These are phyloP conservation scores for Hordeum pubiflorum DNA, from an alignment of 202 grass and related monocot genomes.

Conservation along the genomic window DNA sequence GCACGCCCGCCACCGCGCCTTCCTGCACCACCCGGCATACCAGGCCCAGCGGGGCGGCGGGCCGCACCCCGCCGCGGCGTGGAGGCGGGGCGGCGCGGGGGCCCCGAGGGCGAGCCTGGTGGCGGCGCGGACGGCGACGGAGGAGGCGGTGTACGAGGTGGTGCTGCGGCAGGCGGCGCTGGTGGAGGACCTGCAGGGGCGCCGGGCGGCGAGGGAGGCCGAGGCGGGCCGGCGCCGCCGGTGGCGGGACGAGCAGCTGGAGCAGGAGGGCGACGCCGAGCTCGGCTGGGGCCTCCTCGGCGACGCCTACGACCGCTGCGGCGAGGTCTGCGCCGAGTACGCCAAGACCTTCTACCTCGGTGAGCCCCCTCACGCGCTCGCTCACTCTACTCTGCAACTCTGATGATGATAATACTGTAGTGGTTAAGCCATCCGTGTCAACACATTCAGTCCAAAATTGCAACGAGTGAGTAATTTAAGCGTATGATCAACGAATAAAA, in stretches of 20 bases:
- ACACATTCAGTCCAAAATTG: background rate
- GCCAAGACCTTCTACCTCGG: conserved; percentile 98
- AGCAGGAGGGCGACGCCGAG: background rate
- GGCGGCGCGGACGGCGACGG: conserved; percentile 30
- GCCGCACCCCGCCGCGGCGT: background rate
- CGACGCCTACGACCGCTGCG: conserved; percentile 72
- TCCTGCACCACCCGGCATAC: background rate
- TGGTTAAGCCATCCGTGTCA: background rate
- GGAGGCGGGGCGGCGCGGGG: background rate
- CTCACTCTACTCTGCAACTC: background rate
- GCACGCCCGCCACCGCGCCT: background rate
- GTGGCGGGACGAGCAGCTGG: background rate
- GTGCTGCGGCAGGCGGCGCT: conserved; percentile 84
- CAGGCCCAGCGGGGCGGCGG: background rate
- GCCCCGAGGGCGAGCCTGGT: conserved; percentile 31
- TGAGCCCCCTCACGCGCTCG: background rate
- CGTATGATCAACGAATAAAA: background rate
- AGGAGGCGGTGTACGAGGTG: conserved; percentile 76
- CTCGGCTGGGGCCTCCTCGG: conserved; percentile 48
- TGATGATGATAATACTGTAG: background rate
- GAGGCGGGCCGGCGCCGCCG: background rate
- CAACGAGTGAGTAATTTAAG: background rate
- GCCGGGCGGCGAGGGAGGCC: background rate
- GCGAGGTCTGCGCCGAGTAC: conserved; percentile 95
- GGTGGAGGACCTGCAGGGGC: conserved; percentile 5